Base-by-base conservation (phyloP, 2,329 filamentous ascomycete species). In the Apiospora saccharicola region DNA sequence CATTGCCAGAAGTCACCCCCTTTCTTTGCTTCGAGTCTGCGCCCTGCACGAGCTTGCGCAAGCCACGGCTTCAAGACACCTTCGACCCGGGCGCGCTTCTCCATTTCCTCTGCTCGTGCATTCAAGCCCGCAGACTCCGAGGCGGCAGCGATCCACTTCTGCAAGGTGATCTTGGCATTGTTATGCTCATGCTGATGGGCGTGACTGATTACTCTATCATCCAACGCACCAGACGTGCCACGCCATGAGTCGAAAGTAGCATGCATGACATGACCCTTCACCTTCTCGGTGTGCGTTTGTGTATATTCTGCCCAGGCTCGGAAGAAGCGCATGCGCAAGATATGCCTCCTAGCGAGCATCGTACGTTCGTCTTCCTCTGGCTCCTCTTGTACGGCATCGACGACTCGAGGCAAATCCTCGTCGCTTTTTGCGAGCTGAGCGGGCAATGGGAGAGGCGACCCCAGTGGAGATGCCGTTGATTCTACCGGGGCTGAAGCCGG, bases 241-340 rank as follows among this genome's bases (percentile, higher is more conserved):
- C 68, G 64, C 74, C 74, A 75, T 8, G 74, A 69, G 2, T 73
- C 70, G 7, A 75, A 26, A 4, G 69, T 70, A 16, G 71, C 71
- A 30, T 70, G 69, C 43, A 71, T 30, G 1, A 71, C 69, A 44
- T 80, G 80, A 14, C 76, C 74, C 71, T 74, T 74, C 2, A 76
- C 76, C 71, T 76, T 78, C 4, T 68, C 68, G 22, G 75, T 22
- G 69, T 79, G 77, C 19, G 77, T 74, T 19, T 69, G 71, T 13
- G 79, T 80, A 46, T 80, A 79, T 19, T 70, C 75, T 73, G 79
- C 77, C 79, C 79, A 81, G 26, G 77, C 77, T 67, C 76, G 77
- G 61, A 80, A 81, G 61, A 79, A 80, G 72, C 79, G 77, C 78
- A 80, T 80, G 30, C 80, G 79, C 13, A 81, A 73, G 19, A 81